phyloP scores from a whole-genome alignment of 164 flowering plant genomes.

The Annona cherimola region DNA sequence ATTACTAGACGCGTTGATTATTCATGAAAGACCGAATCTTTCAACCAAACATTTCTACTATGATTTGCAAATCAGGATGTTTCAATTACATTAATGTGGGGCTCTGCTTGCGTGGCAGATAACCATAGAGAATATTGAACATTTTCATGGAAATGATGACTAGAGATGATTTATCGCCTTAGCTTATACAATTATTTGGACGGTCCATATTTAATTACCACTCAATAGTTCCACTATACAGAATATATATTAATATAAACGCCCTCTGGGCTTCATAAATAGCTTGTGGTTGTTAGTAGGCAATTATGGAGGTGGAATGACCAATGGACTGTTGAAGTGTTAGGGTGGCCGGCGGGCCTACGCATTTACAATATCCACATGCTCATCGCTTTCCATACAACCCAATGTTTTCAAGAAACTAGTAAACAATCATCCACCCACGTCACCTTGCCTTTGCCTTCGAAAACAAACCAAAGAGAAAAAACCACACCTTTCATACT shows the following conservation, averaged over 20 bases:
- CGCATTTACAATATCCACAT: conserved; percentile 8
- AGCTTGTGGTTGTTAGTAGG: not conserved
- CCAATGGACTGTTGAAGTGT: not conserved
- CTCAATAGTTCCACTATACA: too few relatives aligned
- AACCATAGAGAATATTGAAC: too few relatives aligned
- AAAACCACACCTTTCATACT: not conserved
- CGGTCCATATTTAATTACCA: too few relatives aligned
- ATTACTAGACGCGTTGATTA: too few relatives aligned
- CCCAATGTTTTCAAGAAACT: too few relatives aligned
- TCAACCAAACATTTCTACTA: too few relatives aligned
- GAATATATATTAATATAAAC: too few relatives aligned
- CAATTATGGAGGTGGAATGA: not conserved
- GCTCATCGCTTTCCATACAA: conserved; percentile 3
- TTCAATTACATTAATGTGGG: too few relatives aligned
- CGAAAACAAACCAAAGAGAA: not conserved
- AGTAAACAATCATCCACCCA: not conserved
- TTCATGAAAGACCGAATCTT: too few relatives aligned
- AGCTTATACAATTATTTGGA: too few relatives aligned
- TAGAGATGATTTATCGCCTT: too few relatives aligned
- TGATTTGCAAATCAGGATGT: too few relatives aligned
- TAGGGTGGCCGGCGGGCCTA: not conserved
- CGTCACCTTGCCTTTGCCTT: not conserved
- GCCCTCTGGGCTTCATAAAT: not conserved
- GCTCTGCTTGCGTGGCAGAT: not conserved
- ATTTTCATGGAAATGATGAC: not conserved